Evolutionary conservation across 2,329 filamentous ascomycete species (phyloP), one percentile per base, ranked within the genome.

Genomic region (Colletotrichum melonis): DNA sequence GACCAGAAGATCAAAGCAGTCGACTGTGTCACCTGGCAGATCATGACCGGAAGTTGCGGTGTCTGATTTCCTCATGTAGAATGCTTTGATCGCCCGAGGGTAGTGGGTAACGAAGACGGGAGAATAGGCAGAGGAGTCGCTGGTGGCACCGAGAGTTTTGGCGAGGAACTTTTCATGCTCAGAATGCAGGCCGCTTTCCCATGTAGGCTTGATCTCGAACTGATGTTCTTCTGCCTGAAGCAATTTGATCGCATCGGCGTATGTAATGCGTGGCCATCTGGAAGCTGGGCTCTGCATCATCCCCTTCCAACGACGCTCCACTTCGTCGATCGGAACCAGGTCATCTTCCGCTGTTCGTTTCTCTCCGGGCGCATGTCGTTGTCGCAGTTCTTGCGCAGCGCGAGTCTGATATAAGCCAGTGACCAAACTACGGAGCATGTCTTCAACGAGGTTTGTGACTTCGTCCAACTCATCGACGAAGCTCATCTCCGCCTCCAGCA

Each of bases 81-180:
- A 99, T 12, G 96, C 94, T 84, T 99, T 99, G 81, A 97, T 91
- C 60, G 88, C 86, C 76, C 90, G 90, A n/a, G 97, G 97, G 80
- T 98, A 99, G 81, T 98, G 89, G 16, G 95, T 98, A 76, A 99
- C 92, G 80, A 98, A 98, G 57, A 98, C 88, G 8, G 97, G 97
- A 60, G 89, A 85, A 76, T 81, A 82, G 54, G 85, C 84, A 35
- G 85, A 83, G 59, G 84, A 84, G n/a, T 85, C 82, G 63, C 82
- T 75, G 68, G 83, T 80, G 60, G 84, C 85, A 30, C 92, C 92
- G 57, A 96, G 79, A 30, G 85, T 85, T 66, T 90, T 87, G 60
- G 97, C 95, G 67, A 99, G 88, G 81, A 92, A 98, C 80, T 92
- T 94, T 84, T 99, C 97, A 84, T 99, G 97, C 81, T 98, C 96